Percentiles rank a stretch among this genome's conserved stretches.
Evolutionary conservation across 805 yeast species (phyloP).

Genomic region (Helenozyma rhizophorensis): DNA sequence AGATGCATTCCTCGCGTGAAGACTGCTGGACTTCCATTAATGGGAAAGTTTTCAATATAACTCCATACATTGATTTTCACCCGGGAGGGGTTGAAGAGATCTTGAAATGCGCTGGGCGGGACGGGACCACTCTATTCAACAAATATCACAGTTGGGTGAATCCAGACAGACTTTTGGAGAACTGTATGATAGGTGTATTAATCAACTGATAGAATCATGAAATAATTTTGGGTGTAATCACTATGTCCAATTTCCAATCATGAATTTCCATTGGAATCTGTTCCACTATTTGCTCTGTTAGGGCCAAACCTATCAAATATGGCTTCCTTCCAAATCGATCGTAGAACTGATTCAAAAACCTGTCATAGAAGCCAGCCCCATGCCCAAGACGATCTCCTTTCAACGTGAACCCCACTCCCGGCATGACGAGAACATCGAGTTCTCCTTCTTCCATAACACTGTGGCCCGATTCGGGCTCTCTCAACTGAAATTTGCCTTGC

Average conservation of each 20-base stretch:
- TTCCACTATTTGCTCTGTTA: constrained; percentile 56
- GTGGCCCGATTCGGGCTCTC: constrained; percentile 55
- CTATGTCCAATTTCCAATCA: constrained; percentile 56
- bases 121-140: constrained; percentile 73
- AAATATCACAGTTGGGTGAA: constrained; percentile 75
- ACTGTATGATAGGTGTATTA: constrained; percentile 66
- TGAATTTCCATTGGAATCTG: constrained; percentile 56
- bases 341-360: constrained; percentile 27
- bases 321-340: constrained; percentile 29
- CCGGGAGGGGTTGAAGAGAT: constrained; percentile 89
- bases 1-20: constrained; percentile 49
- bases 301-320: constrained; percentile 56
- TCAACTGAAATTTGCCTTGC: constrained; percentile 59
- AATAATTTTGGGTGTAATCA: constrained; percentile 31
- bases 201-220: neutral
- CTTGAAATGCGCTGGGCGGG: constrained; percentile 75
- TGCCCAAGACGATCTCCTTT: constrained; percentile 68
- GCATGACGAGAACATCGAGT: constrained; percentile 72
- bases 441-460: constrained; percentile 22
- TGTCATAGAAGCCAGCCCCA: constrained; percentile 93
- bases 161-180: constrained; percentile 72
- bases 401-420: constrained; percentile 76
- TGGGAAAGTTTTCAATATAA: constrained; percentile 81
- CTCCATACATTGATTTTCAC: constrained; percentile 78
- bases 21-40: constrained; percentile 86